Evolutionary conservation across 768 basidiomycete genomes (phyloP).

Genomic region (Saitozyma podzolica): DNA sequence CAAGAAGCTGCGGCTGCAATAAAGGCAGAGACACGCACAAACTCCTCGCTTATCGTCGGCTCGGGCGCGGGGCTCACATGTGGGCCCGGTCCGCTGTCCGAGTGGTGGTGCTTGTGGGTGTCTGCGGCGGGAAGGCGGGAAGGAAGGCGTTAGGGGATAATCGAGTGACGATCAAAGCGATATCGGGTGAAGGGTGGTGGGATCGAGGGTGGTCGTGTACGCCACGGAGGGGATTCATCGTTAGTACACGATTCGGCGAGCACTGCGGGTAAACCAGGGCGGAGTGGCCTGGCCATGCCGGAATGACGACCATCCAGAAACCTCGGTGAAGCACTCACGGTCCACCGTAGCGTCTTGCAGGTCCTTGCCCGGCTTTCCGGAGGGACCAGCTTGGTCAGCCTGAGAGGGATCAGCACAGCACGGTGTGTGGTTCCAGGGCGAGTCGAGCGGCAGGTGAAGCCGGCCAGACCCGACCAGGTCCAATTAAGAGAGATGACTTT

Average conservation of each 20-base stretch:
- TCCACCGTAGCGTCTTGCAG: constrained; percentile 39
- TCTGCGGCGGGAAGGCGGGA: constrained; percentile 10
- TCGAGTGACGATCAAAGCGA: neutral
- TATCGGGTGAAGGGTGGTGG: neutral
- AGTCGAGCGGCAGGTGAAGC: neutral
- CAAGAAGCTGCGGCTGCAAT: neutral
- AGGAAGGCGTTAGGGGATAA: neutral
- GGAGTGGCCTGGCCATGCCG: no score
- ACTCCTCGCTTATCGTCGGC: constrained; percentile 23
- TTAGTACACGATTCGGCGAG: neutral
- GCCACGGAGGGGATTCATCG: neutral
- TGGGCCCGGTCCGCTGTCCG: constrained; percentile 19
- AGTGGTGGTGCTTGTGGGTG: constrained; percentile 29
- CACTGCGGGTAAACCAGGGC: neutral
- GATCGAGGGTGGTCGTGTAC: neutral
- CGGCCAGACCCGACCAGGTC: neutral
- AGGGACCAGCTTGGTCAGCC: constrained; percentile 40
- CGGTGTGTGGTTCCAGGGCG: neutral
- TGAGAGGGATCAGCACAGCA: constrained; percentile 3
- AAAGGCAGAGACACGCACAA: constrained; percentile 16
- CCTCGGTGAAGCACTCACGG: constrained; percentile 23
- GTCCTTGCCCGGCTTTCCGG: constrained; percentile 36
- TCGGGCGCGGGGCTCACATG: constrained; percentile 17
- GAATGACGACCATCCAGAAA: no score
- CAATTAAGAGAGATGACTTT: neutral